Conservation (phyloP, 2,329 filamentous ascomycete genomes). For the Mollisiaceae sp. region DNA sequence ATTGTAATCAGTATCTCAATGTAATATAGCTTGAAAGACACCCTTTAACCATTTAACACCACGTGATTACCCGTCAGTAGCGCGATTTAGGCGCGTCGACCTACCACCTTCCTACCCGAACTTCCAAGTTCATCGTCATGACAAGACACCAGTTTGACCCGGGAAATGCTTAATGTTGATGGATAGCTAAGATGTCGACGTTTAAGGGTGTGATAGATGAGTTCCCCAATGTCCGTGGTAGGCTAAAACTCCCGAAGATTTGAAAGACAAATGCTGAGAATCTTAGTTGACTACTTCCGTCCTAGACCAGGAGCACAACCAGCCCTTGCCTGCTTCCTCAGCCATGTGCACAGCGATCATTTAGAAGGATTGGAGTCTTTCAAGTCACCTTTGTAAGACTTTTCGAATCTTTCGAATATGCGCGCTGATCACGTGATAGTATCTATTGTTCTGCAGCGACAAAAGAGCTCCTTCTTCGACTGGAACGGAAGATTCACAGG, state of each 20-base stretch:
- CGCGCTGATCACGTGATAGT: slow-evolving; percentile 43
- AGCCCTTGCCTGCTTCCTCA: slow-evolving; percentile 84
- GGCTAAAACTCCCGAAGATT: slow-evolving; percentile 29
- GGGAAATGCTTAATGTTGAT: not conserved
- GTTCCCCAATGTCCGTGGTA: slow-evolving; percentile 78
- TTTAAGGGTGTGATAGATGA: slow-evolving; percentile 76
- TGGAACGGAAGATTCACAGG: slow-evolving; percentile 80
- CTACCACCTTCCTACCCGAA: not conserved
- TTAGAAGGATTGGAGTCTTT: slow-evolving; percentile 79
- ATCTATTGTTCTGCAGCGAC: slow-evolving; percentile 91
- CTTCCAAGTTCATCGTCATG: not conserved
- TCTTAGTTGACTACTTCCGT: slow-evolving; percentile 81
- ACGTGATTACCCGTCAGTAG: not conserved
- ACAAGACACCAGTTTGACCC: not conserved
- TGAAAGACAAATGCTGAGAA: slow-evolving; percentile 13
- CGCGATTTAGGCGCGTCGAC: not conserved
- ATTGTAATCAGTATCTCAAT: too few relatives aligned
- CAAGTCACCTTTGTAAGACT: slow-evolving; percentile 72
- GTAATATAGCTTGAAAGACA: too few relatives aligned
- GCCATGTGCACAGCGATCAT: slow-evolving; percentile 92
- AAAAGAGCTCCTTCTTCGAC: slow-evolving; percentile 75
- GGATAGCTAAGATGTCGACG: slow-evolving; percentile 66
- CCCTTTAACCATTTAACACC: too few relatives aligned
- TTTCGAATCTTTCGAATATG: slow-evolving; percentile 8
- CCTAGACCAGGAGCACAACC: slow-evolving; percentile 56